These are phyloP conservation scores for Backusella parvicylindrica DNA, from an alignment of 192 early-diverging fungal species.

Conservation along the genomic window DNA sequence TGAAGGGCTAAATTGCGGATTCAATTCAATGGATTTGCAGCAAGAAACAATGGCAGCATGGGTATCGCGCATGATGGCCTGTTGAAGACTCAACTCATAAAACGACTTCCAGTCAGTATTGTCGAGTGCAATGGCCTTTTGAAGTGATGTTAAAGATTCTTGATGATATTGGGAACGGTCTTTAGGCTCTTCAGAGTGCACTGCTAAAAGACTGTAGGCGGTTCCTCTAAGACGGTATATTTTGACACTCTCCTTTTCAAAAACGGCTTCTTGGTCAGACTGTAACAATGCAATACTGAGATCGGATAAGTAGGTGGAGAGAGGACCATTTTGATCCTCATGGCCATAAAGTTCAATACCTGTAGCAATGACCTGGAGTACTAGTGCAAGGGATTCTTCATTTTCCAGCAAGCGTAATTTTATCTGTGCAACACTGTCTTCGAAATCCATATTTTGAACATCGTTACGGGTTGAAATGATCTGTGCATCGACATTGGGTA, in stretches of 20 bases:
- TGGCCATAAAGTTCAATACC: not conserved
- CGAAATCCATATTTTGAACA: not conserved
- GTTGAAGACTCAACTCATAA: constrained; percentile 63
- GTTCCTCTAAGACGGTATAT: not conserved
- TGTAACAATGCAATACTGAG: not conserved
- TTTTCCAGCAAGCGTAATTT: not conserved
- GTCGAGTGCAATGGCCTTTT: constrained; percentile 44
- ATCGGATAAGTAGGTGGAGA: not conserved
- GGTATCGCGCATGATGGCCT: constrained; percentile 59
- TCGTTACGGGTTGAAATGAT: not conserved
- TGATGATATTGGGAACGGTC: not conserved
- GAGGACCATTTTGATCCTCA: not conserved
- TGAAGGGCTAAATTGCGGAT: constrained; percentile 55
- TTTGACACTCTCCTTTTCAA: not conserved
- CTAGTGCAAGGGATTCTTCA: not conserved
- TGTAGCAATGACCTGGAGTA: not conserved
- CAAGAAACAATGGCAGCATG: constrained; percentile 46
- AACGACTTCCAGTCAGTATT: constrained; percentile 49
- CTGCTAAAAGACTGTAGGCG: not conserved
- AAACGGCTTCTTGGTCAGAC: not conserved
- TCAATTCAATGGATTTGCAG: constrained; percentile 51
- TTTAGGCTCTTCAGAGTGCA: not conserved
- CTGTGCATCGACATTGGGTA: constrained; percentile 11
- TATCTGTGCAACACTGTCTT: not conserved
- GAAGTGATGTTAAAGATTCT: constrained; percentile 23